Evolutionary conservation across 441 rosid species (phyloP), one percentile per base, ranked within the genome.

Genomic region (Sinapis alba): DNA sequence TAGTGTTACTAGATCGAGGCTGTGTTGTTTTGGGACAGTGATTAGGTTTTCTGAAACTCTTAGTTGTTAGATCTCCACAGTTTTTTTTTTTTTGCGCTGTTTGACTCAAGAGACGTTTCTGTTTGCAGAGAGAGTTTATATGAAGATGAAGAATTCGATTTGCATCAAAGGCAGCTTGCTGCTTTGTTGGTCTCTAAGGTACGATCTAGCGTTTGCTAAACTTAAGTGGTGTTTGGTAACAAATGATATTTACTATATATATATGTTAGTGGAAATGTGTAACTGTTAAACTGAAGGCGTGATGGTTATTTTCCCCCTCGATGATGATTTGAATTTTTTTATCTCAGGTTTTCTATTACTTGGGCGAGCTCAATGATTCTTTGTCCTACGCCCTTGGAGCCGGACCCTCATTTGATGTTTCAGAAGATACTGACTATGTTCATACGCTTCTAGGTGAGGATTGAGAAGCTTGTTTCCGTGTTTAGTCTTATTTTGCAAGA

Each of bases 321-420:
- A 8, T 73, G 74, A 41, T 21, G n/a, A 11, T 68, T 47, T 28
- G 5, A 32, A 58, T 64, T 23, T 74, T 23, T 74, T 16, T 60
- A 30, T 51, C 63, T 21, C 85, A 94, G 99, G 97, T 95, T 59
- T 95, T 88, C 86, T 95, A 92, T 75, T 92, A 92, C 80, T 77
- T 94, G 84, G 94, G 97, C 62, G 98, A 94, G 83, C 91, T 90
- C 66, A 88, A 92, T 78, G 99, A 94, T 78, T 94, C 99, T 0
- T 63, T 94, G 69, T 90, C 97, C 19, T 94, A 96, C 82, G 99
- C 98, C 74, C 99, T 96, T 78, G 97, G 97, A 82, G 93, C 99
- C 80, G 96, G 93, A 9, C 84, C 97, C 28, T 83, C 88, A 13
- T 93, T 96, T 84, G 97, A 93, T 78, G 94, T 96, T 58, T 89